Base-by-base conservation (phyloP, 441 rosid genomes). In the Daphne laureola region DNA sequence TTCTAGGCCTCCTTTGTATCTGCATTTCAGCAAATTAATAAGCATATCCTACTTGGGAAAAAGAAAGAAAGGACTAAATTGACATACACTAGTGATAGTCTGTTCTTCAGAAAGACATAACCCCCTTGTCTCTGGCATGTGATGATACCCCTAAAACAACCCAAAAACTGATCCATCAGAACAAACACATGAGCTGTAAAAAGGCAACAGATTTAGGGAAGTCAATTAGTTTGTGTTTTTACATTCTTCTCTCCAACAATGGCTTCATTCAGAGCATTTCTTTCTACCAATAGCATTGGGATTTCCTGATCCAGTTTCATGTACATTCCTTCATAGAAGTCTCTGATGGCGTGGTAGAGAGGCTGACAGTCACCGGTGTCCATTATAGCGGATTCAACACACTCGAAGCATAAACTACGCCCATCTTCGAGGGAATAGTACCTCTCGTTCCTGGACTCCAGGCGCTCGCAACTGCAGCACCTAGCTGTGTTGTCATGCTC, bases 41-140 rank as follows among this genome's bases (percentile, higher is more conserved):
- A 27, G 57, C 9, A 15, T n/a, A n/a, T 38, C 11, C 8, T 13
- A 9, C 47, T 35, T 14, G 8, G n/a, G 13, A 43, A 31, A 21
- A 21, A 21, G 2, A 21, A 2, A 21, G 25, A 21, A 45, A 12
- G 13, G n/a, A 55, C 47, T 45, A 52, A 17, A 17, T 43, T 54
- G 14, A 64, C 91, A 55, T 86, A 92, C 98, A 70, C 94, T 86
- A 43, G 92, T 65, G 46, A 88, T 91, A 7, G 95, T 92, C 59
- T 86, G 98, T 66, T 88, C 95, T 73, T 92, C 98, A 23, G 91
- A 92, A 57, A 92, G 87, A 55, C 96, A 88, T 53, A 92, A 72
- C 25, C 98, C 98, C 53, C 96, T 81, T 46, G 96, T 92, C 80
- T 89, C 96, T 15, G 96, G 98, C 92, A 88, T 75, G 71, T 81